Base-by-base conservation (phyloP, 179 eudicot species). In the Heliamphora pulchella region DNA sequence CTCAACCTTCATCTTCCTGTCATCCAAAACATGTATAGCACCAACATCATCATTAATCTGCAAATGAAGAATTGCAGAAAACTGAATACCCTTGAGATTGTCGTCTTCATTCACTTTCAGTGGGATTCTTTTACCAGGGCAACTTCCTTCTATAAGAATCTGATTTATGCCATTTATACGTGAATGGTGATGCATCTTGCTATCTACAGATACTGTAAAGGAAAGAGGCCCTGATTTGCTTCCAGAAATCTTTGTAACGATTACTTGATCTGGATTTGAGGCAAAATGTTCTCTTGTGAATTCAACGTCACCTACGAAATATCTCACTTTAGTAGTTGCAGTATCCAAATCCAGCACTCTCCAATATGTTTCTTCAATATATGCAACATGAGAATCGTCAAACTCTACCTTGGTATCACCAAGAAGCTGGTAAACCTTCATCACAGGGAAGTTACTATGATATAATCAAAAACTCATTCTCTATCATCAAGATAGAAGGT, bases 271-370 rank as follows among this genome's bases (percentile, higher is more conserved):
- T 2, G 96, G 96, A 78, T 90, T 84, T 44, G 98, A 92, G 70
- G 88, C 90, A 80, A 94, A 94, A 80, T 93, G 91, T 70, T 94
- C 89, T 82, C 98, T 88, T 20, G 80, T 85, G 79, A 83, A 91
- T 61, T 89, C 87, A 18, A 88, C 82, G 78, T 83, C 91, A 73
- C 88, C 91, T 3, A 83, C 83, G 9, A 93, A 86, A 80, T 93
- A 94, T 70, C 77, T 88, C 46, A 91, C 91, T 47, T 82, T 88
- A 22, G 87, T 87, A 10, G 88, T 90, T 55, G 98, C 96, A 48
- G 96, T 93, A 81, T 94, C 88, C 80, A 94, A 83, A 80, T 94
- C 92, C 75, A 94, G 89, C 84, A 86, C 96, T 79, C 98, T 87
- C 50, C 78, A 80, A 84, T 94, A 92, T 1, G 90, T 84, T 69